Conservation (phyloP, 768 basidiomycete species). For the Suillus paluster region DNA sequence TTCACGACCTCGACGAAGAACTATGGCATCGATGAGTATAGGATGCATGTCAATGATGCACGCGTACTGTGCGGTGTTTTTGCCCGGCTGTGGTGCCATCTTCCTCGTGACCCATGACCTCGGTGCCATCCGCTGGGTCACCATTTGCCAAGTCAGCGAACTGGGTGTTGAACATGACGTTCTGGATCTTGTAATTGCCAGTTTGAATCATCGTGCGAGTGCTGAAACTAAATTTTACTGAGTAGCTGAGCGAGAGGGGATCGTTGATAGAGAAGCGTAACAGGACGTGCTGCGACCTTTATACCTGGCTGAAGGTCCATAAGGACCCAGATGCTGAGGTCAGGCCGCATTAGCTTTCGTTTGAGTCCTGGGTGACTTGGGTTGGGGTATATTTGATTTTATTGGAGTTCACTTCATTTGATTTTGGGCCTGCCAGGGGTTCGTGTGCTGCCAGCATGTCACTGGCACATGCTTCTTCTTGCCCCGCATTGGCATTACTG, state of each 20-base stretch:
- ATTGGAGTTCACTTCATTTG: too few relatives aligned
- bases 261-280: neutral
- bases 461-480: too few relatives aligned
- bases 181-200: neutral
- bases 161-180: neutral
- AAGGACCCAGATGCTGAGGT: neutral
- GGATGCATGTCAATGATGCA: neutral
- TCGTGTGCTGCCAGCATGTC: too few relatives aligned
- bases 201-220: neutral
- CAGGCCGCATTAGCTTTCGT: neutral
- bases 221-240: neutral
- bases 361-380: neutral
- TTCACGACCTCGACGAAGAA: neutral
- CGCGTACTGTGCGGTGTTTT: neutral
- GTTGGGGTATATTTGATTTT: neutral
- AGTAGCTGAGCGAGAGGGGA: neutral
- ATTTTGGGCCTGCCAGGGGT: neutral
- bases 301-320: neutral
- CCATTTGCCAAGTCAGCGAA: too few relatives aligned
- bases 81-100: too few relatives aligned
- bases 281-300: neutral
- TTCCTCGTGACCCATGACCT: too few relatives aligned
- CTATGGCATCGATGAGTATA: neutral
- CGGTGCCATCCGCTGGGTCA: too few relatives aligned
- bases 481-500: too few relatives aligned